Base-by-base conservation (phyloP, 352 stramenopile species). In the Pythium aquatile region DNA sequence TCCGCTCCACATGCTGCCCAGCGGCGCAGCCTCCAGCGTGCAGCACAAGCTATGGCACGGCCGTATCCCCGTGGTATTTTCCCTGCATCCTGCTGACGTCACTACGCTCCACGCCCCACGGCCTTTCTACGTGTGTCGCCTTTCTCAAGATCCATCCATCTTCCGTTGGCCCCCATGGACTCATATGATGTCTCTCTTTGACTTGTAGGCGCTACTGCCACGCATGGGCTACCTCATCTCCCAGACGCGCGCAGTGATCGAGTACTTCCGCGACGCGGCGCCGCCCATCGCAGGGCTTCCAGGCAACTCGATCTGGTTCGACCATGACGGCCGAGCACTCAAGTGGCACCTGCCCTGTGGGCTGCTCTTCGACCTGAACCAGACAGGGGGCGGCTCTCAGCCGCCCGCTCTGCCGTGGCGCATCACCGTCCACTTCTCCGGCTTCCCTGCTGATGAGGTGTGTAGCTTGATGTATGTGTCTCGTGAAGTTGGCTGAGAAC, bases 281-380 rank as follows among this genome's bases (percentile, higher is more conserved):
- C 85, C 85, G 17, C 82, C 83, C 24, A 78, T 91, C 62, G 74
- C 80, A 5, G 74, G 65, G 4, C 72, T 84, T 35, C 80, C 85
- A 3, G 73, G 72, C 40, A 69, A 75, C 9, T 75, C 65, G 32
- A 85, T 94, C 52, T 94, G 85, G 85, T 91, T 94, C 62, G 82
- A 89, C 26, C 71, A 69, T 17, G 69, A 85, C 29, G 76, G 77
- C 24, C 64, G 72, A 7, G 82, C 83, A 35, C 74, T 94, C 57
- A 85, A 88, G 56, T 94, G 85, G 85, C 86, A 94, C 53, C 40
- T 93, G 42, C 86, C 86, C 1, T 90, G 90, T 39, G 86, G 86
- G 0, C 61, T 93, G 24, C 75, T 94, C 35, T 85, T 81, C 53
- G 86, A 94, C 39, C 55, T 88, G 13, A 55, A 81, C 30, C 63